These are phyloP conservation scores for Colletotrichum filicis DNA, from an alignment of 2,329 filamentous ascomycete genomes.

Conservation along the genomic window DNA sequence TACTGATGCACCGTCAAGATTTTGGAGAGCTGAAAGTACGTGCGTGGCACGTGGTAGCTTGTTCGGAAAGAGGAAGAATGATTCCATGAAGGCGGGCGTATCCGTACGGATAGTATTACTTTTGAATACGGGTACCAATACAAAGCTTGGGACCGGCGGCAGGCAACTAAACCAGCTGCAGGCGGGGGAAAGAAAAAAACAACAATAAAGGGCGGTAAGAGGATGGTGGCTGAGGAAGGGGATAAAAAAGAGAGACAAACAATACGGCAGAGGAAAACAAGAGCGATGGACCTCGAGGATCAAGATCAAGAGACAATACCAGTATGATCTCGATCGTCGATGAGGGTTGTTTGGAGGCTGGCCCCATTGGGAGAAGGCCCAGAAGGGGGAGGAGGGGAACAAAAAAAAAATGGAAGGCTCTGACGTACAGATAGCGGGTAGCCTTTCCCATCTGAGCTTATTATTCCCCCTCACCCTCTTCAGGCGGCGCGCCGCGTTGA, in stretches of 20 bases:
- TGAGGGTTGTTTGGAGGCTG: background rate
- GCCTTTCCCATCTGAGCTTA: background rate
- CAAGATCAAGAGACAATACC: background rate
- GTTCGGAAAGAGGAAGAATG: background rate
- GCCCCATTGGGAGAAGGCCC: no score
- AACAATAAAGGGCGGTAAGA: background rate
- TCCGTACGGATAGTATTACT: no score
- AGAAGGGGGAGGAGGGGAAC: no score
- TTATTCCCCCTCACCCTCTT: background rate
- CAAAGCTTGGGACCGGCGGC: background rate
- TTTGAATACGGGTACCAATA: no score
- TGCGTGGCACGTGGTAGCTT: background rate
- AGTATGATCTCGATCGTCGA: background rate
- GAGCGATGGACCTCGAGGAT: background rate
- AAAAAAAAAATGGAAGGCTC: background rate
- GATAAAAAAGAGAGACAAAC: background rate
- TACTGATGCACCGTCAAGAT: background rate
- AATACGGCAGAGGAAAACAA: background rate
- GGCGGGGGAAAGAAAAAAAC: background rate
- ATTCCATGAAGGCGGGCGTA: background rate
- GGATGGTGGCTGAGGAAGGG: background rate
- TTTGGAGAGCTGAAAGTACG: background rate
- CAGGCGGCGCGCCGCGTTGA: background rate
- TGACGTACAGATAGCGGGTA: background rate
- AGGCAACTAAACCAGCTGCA: background rate